A percentile compares a stretch with the other conserved stretches of the same genome.
These are phyloP conservation scores for Boletus subcaerulescens DNA, from an alignment of 768 basidiomycete species.

Conservation along the genomic window DNA sequence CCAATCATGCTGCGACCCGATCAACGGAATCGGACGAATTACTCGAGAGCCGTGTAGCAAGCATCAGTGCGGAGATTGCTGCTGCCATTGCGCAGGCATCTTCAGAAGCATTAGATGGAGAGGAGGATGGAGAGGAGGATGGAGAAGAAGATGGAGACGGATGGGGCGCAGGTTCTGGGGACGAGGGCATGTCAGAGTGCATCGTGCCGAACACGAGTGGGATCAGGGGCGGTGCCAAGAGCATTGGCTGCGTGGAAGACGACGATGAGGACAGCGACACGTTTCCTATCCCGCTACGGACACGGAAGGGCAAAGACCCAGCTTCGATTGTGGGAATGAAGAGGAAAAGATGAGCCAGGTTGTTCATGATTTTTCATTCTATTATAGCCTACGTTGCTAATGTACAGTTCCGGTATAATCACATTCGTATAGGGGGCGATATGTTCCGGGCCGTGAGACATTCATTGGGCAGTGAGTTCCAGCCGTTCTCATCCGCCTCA, in stretches of 20 bases:
- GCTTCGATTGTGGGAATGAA: slow-evolving; percentile 50
- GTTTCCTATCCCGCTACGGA: slow-evolving; percentile 70
- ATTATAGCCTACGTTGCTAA: slow-evolving; percentile 16
- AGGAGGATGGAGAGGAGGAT: slow-evolving; percentile 43
- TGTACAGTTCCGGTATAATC: slow-evolving; percentile 18
- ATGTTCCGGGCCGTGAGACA: slow-evolving; percentile 30
- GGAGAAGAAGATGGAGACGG: slow-evolving; percentile 41
- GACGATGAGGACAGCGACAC: slow-evolving; percentile 69
- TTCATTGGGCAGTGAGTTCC: background rate
- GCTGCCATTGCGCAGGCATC: slow-evolving; percentile 77
- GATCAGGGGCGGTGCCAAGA: slow-evolving; percentile 40
- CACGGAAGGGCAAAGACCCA: slow-evolving; percentile 59
- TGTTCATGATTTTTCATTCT: background rate
- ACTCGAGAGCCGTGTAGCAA: slow-evolving; percentile 66
- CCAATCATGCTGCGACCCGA: slow-evolving; percentile 29
- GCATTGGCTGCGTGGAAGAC: slow-evolving; percentile 38
- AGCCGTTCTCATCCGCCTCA: slow-evolving; percentile 20
- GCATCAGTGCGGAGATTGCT: slow-evolving; percentile 76
- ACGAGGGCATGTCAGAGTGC: slow-evolving; percentile 47
- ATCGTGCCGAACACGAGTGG: slow-evolving; percentile 63
- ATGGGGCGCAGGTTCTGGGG: slow-evolving; percentile 45
- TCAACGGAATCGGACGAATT: slow-evolving; percentile 40
- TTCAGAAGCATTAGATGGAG: slow-evolving; percentile 55
- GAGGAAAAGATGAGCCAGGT: slow-evolving; percentile 57
- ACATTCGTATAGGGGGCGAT: background rate